Evolutionary conservation across 2,329 filamentous ascomycete genomes (phyloP), one percentile per base, ranked within the genome.

Genomic region (Ophiocordyceps australis): DNA sequence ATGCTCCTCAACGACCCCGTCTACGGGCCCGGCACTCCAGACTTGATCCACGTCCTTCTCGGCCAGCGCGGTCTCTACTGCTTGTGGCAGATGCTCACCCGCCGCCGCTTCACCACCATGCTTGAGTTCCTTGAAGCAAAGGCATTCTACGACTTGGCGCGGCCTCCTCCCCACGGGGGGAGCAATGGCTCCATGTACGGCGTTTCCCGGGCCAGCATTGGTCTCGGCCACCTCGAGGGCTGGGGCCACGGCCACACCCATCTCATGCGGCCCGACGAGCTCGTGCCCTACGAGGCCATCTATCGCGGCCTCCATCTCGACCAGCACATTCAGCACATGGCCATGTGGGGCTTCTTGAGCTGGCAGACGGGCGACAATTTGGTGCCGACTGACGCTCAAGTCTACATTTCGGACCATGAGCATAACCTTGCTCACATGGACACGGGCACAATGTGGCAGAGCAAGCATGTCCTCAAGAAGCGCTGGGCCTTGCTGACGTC

Each of bases 1-100:
- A 69, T 83, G 64, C 57, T 59, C 28, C 71, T 81, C 46, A 67
- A 64, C 30, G 62, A 79, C 34, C 74, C 77, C 1, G 42, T 67
- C 14, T 57, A 58, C 25, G 65, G 63, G 0, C 57, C 59, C 11
- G 57, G 58, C 25, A 49, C 54, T 3, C 54, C 55, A 22, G 53
- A 54, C 17, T 48, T 76, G 26, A 49, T 66, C 20, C 54, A 66
- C 17, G 47, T 76, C 16, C 52, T 80, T 29, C 45, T 80, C 22
- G 68, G 65, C 10, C 70, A 77, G 37, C 56, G 54, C 14, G 55
- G 44, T 8, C 46, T 77, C 12, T 58, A 52, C 6, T 47, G 56
- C n/a, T 51, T 80, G 5, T 73, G 62, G 55, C 50, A 64, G 23
- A 49, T 75, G 3, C 51, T 89, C 17, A 59, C 65, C 24, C 55